Percentiles rank a stretch among this genome's conserved stretches.
These are phyloP conservation scores for Fusarium phyllophilum DNA, from an alignment of 2,329 filamentous ascomycete genomes.

Conservation along the genomic window DNA sequence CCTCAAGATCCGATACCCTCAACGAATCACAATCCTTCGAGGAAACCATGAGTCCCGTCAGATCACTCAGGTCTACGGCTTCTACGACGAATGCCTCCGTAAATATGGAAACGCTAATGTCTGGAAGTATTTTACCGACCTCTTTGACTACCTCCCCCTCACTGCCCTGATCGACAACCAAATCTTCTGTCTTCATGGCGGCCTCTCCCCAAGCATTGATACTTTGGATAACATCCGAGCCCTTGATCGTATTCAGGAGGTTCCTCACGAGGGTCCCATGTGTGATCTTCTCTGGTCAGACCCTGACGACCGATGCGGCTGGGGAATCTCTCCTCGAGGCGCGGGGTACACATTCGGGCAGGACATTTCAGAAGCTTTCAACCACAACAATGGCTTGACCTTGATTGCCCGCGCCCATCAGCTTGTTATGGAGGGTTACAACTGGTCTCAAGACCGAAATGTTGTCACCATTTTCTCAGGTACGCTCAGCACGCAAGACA, in stretches of 20 bases:
- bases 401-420: conserved; percentile 97
- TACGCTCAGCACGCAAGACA: conserved; percentile 51
- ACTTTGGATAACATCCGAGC: conserved; percentile 95
- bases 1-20: conserved; percentile 97
- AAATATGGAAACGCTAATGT: conserved; percentile 99
- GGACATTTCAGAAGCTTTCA: conserved; percentile 98
- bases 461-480: conserved; percentile 99
- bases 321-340: conserved; percentile 94
- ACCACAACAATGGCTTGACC: conserved; percentile 98
- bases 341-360: conserved; percentile 96
- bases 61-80: conserved; percentile 99
- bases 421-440: conserved; percentile 99
- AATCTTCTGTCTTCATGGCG: conserved; percentile 98
- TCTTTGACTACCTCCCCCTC: conserved; percentile 97
- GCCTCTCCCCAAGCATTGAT: conserved; percentile 94
- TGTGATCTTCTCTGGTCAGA: conserved; percentile 98
- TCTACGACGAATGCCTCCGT: conserved; percentile 98
- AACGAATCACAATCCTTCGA: conserved; percentile 97
- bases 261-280: conserved; percentile 98
- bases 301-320: conserved; percentile 94
- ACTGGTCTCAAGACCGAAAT: conserved; percentile 98
- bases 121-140: conserved; percentile 99
- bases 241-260: conserved; percentile 96
- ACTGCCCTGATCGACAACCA: conserved; percentile 99
- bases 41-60: conserved; percentile 99